Evolutionary conservation across 345 rosid species (phyloP).

Genomic region (Ceriops decandra): DNA sequence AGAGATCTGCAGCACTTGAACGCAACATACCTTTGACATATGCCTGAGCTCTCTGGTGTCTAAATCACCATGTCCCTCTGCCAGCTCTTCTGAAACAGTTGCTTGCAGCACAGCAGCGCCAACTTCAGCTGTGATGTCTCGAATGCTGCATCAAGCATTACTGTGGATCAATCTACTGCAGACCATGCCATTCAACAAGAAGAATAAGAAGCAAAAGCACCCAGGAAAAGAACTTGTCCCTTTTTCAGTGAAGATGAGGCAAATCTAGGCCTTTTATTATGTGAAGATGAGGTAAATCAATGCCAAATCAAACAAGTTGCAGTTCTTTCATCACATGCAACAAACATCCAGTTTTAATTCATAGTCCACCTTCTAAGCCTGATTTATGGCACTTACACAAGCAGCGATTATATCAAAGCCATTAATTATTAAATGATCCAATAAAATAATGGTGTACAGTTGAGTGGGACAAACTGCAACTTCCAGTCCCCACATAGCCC

Average conservation of each 20-base stretch:
- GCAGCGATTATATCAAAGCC: no score
- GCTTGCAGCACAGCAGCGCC: conserved; percentile 90
- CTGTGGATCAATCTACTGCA: background rate
- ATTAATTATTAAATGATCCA: no score
- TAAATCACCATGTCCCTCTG: conserved; percentile 76
- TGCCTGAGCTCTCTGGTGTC: conserved; percentile 64
- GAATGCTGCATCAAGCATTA: conserved; percentile 55
- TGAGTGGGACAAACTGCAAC: no score
- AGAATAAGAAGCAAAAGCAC: background rate
- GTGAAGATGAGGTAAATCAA: background rate
- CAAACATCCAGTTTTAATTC: background rate
- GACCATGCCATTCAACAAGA: background rate
- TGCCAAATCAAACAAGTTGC: background rate
- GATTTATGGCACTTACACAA: no score
- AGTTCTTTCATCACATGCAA: background rate
- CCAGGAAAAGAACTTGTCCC: background rate
- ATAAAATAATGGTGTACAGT: no score
- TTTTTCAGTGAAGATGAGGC: background rate
- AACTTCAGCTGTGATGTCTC: conserved; percentile 87
- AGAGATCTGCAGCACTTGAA: background rate
- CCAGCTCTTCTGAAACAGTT: conserved; percentile 74
- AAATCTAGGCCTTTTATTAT: background rate
- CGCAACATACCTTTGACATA: conserved; percentile 69
- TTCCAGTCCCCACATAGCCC: no score
- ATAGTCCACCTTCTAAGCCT: background rate